Evolutionary conservation across 2,329 filamentous ascomycete genomes (phyloP).

Genomic region (Uncinocarpus reesii): DNA sequence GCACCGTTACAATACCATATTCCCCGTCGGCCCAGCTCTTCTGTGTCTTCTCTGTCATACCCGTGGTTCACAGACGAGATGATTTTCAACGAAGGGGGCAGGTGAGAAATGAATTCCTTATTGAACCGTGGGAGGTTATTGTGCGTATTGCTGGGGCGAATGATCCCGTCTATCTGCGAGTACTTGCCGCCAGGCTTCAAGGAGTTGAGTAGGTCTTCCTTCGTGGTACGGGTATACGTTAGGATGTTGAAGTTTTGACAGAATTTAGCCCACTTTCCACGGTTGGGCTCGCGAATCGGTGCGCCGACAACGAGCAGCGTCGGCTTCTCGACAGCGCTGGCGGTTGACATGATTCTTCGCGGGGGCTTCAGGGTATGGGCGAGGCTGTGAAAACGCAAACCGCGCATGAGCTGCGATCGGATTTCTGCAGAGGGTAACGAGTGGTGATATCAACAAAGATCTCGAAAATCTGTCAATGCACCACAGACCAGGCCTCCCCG

Average conservation of each 20-base stretch:
- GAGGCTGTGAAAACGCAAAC: neutral
- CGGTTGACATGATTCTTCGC: neutral
- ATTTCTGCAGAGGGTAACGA: no score
- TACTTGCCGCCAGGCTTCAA: constrained; percentile 15
- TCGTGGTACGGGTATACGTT: constrained; percentile 11
- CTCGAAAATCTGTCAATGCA: neutral
- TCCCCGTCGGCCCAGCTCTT: constrained; percentile 13
- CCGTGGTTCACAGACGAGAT: constrained; percentile 17
- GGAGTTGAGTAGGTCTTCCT: constrained; percentile 13
- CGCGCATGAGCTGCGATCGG: neutral
- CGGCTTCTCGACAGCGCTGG: constrained; percentile 9
- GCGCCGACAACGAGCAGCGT: constrained; percentile 15
- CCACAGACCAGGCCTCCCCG: neutral
- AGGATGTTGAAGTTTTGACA: constrained; percentile 16
- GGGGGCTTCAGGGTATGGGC: neutral
- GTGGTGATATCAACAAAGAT: neutral
- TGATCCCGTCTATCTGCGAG: constrained; percentile 16
- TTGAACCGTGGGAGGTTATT: constrained; percentile 13
- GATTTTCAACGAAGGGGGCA: constrained; percentile 14
- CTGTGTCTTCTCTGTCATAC: constrained; percentile 16
- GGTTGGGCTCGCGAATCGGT: constrained; percentile 12
- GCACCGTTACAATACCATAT: constrained; percentile 18
- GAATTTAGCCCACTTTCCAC: constrained; percentile 14
- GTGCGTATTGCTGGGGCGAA: constrained; percentile 13
- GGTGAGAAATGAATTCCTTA: constrained; percentile 16